These are phyloP conservation scores for Aspergillus funiculosus DNA, from an alignment of 495 filamentous ascomycete species.

Conservation along the genomic window DNA sequence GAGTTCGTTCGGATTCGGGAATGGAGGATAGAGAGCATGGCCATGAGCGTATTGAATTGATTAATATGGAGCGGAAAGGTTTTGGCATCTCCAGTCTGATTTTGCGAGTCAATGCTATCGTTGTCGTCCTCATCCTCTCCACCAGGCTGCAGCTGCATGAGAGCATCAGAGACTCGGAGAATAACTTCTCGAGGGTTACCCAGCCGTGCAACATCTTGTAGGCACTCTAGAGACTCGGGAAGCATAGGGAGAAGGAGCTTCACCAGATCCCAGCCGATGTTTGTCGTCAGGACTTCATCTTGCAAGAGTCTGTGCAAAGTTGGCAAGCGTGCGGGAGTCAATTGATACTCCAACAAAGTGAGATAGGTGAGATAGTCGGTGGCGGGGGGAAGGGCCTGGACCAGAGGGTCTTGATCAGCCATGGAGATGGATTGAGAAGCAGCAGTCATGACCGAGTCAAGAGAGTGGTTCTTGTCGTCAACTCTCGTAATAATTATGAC, in stretches of 20 bases:
- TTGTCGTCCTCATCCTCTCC: conserved; percentile 49
- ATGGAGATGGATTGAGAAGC: conserved; percentile 19
- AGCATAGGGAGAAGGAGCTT: conserved; percentile 74
- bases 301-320: conserved; percentile 72
- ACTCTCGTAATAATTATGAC: no score
- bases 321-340: conserved; percentile 70
- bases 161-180: conserved; percentile 73
- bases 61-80: conserved; percentile 30
- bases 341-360: conserved; percentile 79
- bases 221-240: conserved; percentile 63
- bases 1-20: conserved; percentile 82
- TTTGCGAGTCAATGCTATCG: conserved; percentile 2
- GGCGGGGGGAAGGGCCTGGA: conserved; percentile 57
- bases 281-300: conserved; percentile 73
- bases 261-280: conserved; percentile 96
- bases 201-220: conserved; percentile 70
- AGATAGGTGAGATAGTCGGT: conserved; percentile 85
- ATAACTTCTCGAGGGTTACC: conserved; percentile 95
- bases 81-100: conserved; percentile 1
- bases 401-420: conserved; percentile 37
- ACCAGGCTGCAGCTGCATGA: conserved; percentile 53
- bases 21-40: conserved; percentile 81
- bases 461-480: no score
- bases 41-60: conserved; percentile 70
- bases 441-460: no score